Evolutionary conservation across 768 basidiomycete species (phyloP).

Genomic region (Serendipita sp.): DNA sequence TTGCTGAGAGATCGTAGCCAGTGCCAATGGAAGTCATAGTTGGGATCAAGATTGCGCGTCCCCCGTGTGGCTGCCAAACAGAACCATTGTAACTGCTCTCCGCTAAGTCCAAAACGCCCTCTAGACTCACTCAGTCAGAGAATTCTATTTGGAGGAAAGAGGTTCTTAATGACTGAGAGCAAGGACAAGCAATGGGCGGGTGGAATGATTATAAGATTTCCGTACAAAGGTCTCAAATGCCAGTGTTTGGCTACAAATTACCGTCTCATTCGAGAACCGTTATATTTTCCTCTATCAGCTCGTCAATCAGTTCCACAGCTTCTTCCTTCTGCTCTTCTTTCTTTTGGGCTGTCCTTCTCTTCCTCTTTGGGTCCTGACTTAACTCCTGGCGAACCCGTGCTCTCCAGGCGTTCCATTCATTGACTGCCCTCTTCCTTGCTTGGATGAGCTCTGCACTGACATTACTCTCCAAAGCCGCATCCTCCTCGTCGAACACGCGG

Average conservation of each 20-base stretch:
- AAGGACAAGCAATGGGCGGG: no score
- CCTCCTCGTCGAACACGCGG: constrained; percentile 87
- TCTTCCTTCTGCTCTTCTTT: constrained; percentile 60
- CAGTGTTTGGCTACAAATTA: background rate
- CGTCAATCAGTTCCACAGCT: constrained; percentile 88
- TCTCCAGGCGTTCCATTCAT: constrained; percentile 99
- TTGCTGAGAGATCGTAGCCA: constrained; percentile 91
- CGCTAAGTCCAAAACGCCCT: no score
- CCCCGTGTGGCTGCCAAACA: constrained; percentile 1
- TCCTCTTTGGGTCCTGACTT: constrained; percentile 33
- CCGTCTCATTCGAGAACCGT: background rate
- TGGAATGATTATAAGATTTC: background rate
- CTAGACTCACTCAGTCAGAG: no score
- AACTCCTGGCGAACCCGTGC: constrained; percentile 48
- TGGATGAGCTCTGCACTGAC: constrained; percentile 89
- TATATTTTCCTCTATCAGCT: constrained; percentile 74
- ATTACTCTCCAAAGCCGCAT: constrained; percentile 86
- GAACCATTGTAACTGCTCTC: background rate
- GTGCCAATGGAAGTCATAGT: constrained; percentile 96
- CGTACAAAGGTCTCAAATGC: background rate
- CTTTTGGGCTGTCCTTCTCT: constrained; percentile 22
- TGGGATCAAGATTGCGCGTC: constrained; percentile 6
- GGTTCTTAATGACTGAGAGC: no score
- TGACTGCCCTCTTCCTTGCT: constrained; percentile 75
- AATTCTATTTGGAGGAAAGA: no score